These are phyloP conservation scores for Tulasnella sp. DNA, from an alignment of 768 basidiomycete genomes.

Conservation along the genomic window DNA sequence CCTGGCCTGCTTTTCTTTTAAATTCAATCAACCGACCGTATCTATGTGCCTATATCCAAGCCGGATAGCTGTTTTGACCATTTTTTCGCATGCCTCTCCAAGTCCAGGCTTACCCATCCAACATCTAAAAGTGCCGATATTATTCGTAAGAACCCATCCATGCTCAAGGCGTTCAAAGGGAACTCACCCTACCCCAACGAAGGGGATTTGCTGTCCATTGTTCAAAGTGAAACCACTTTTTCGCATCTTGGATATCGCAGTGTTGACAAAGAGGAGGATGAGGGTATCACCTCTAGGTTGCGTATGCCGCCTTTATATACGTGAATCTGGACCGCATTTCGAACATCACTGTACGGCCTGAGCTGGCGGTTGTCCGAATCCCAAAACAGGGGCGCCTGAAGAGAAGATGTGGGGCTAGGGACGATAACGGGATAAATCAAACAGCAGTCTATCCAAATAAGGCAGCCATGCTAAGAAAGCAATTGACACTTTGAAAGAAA, in stretches of 20 bases:
- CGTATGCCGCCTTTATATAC: too few species aligned
- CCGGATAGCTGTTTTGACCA: conserved; percentile 50
- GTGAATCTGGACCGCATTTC: too few species aligned
- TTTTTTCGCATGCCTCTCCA: background rate
- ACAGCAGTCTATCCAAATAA: too few species aligned
- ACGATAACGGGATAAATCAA: too few species aligned
- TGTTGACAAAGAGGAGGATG: too few species aligned
- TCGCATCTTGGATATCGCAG: too few species aligned
- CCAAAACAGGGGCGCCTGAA: too few species aligned
- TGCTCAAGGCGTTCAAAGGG: background rate
- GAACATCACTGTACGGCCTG: too few species aligned
- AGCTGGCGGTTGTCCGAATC: too few species aligned
- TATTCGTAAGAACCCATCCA: background rate
- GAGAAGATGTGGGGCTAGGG: too few species aligned
- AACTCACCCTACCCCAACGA: conserved; percentile 55
- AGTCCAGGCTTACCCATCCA: conserved; percentile 4
- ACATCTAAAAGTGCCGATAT: background rate
- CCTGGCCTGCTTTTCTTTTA: background rate
- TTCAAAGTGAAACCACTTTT: conserved; percentile 26
- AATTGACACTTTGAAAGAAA: background rate
- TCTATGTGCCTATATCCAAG: conserved; percentile 79
- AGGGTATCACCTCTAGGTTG: too few species aligned
- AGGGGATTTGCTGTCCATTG: conserved; percentile 46
- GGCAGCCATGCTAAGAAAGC: too few species aligned
- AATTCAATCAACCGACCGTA: conserved; percentile 37